phyloP scores from a whole-genome alignment of 2,329 filamentous ascomycete genomes.

The Cercospora zeina region DNA sequence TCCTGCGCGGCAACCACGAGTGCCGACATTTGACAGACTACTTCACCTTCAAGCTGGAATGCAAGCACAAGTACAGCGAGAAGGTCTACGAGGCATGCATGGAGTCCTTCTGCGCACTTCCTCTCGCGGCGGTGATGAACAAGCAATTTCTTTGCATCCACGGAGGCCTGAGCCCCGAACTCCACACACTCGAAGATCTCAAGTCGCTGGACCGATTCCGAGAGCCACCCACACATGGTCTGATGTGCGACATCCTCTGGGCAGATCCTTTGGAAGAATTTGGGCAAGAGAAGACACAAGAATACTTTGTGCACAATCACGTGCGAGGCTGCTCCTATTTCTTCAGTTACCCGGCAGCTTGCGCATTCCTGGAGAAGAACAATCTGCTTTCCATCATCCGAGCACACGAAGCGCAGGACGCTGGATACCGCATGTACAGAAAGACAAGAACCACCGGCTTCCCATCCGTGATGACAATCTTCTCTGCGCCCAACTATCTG shows the following conservation, averaged over 20 bases:
- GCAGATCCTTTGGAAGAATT: conserved; percentile 97
- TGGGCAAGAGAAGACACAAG: conserved; percentile 95
- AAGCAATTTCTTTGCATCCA: conserved; percentile 99
- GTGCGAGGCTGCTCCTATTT: conserved; percentile 98
- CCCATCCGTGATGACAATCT: conserved; percentile 99
- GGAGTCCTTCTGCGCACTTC: conserved; percentile 94
- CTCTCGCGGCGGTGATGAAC: conserved; percentile 97
- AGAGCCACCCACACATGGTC: conserved; percentile 91
- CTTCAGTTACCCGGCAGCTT: conserved; percentile 96
- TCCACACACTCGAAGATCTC: conserved; percentile 93
- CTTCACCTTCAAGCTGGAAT: conserved; percentile 99
- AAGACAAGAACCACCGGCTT: conserved; percentile 98
- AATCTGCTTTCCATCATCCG: conserved; percentile 96
- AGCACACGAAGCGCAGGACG: conserved; percentile 97
- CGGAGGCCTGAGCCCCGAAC: conserved; percentile 89
- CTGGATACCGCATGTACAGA: conserved; percentile 97
- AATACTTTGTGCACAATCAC: conserved; percentile 97
- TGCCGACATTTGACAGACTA: conserved; percentile 98
- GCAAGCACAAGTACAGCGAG: conserved; percentile 99
- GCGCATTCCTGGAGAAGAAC: conserved; percentile 97
- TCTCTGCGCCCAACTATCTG: conserved; percentile 97
- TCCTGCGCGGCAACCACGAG: conserved; percentile 96
- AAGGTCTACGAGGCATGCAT: conserved; percentile 95
- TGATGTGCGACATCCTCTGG: conserved; percentile 99
- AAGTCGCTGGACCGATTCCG: conserved; percentile 98